These are phyloP conservation scores for Melanomma pulvis-pyrius DNA, from an alignment of 495 filamentous ascomycete genomes.

Conservation along the genomic window DNA sequence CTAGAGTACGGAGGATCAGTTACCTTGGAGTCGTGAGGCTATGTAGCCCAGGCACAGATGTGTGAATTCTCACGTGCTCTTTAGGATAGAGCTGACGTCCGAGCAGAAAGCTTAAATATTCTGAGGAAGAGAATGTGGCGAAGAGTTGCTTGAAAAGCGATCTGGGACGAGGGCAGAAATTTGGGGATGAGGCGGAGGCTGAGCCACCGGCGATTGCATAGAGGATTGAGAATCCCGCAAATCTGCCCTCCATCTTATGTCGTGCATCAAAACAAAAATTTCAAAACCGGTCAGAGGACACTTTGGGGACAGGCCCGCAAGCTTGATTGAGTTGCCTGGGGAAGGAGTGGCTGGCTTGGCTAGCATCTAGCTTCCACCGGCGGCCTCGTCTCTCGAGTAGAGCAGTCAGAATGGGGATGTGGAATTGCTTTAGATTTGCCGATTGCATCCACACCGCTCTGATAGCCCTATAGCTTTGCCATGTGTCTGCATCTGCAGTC, in stretches of 20 bases:
- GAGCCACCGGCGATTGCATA: neutral
- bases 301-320: neutral
- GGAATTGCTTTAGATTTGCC: neutral
- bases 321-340: neutral
- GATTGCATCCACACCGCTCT: neutral
- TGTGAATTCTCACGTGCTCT: neutral
- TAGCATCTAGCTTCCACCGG: neutral
- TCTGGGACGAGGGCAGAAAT: neutral
- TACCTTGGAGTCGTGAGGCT: slow-evolving; percentile 9
- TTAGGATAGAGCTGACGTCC: slow-evolving; percentile 9
- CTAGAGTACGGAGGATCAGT: slow-evolving; percentile 19
- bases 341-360: neutral
- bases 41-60: slow-evolving; percentile 13
- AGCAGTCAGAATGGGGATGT: neutral
- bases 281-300: neutral
- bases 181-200: neutral
- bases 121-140: neutral
- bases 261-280: neutral
- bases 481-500: neutral
- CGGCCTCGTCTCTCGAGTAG: neutral
- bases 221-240: neutral
- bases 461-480: neutral
- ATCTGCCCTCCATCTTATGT: neutral
- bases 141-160: neutral
- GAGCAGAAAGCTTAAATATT: neutral